phyloP scores from a whole-genome alignment of 2,329 filamentous ascomycete species.

The Trichophyton simii region DNA sequence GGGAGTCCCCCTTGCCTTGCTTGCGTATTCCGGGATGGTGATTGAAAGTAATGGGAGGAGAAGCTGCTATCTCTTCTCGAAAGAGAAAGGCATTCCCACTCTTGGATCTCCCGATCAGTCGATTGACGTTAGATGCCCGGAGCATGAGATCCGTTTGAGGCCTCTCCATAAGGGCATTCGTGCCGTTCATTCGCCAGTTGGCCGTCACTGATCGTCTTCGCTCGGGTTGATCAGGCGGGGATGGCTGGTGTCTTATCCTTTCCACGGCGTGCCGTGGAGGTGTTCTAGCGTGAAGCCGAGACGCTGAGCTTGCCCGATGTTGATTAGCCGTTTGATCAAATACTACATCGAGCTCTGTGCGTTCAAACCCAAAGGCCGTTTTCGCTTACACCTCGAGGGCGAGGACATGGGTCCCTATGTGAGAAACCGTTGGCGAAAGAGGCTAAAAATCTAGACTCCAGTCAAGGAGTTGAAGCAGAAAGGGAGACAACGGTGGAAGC shows the following conservation, averaged over 20 bases:
- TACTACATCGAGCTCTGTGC: slow-evolving; percentile 1
- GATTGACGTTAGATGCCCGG: not conserved
- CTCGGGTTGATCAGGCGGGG: not conserved
- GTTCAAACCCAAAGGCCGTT: not conserved
- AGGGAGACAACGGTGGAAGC: not conserved
- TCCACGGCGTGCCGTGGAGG: not conserved
- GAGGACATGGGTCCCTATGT: not conserved
- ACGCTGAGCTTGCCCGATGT: slow-evolving; percentile 1
- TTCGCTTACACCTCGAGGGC: not conserved
- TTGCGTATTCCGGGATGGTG: not conserved
- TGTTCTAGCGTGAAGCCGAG: slow-evolving; percentile 2
- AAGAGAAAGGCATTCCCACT: not conserved
- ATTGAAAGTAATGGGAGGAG: not conserved
- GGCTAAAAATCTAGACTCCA: not conserved
- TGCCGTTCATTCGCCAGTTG: not conserved
- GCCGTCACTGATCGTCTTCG: not conserved
- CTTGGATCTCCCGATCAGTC: not conserved
- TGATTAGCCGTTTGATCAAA: slow-evolving; percentile 3
- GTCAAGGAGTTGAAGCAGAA: not conserved
- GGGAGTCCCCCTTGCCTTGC: not conserved
- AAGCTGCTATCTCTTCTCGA: not conserved
- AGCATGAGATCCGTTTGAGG: not conserved
- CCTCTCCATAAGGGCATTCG: not conserved
- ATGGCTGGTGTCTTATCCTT: not conserved
- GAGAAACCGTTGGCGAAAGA: slow-evolving; percentile 1